Evolutionary conservation across 2,329 filamentous ascomycete species (phyloP), one percentile per base, ranked within the genome.

Genomic region (Fusarium sp.): DNA sequence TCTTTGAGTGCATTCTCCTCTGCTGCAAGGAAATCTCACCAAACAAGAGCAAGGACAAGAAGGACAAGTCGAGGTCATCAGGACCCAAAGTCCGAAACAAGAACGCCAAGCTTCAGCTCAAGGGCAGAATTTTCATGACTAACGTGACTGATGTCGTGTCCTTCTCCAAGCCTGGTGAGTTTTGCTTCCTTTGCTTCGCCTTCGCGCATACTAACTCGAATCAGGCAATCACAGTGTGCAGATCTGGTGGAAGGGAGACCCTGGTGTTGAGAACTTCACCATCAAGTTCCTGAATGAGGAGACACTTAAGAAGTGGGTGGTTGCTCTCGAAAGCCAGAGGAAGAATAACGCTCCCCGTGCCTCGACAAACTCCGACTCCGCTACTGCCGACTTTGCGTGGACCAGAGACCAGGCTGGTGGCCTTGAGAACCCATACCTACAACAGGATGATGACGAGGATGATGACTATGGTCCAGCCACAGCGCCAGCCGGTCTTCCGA

Each of bases 181-280:
- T 67, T 41, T 48, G 2, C 27, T 16, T 27, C 0, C 5, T 1
- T 5, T 37, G 43, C 68, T 74, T 43, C 72, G 11, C 3, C 50
- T 64, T 16, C 9, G 39, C 37, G 48, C 52, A 39, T 52, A 66
- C 82, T 84, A 77, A 86, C 74, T 45, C 7, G 41, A 11, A 60
- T 13, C 78, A 97, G 95, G 95, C 57, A 96, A 94, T 13, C 98
- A 98, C 81, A 96, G 94, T 3, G 94, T 98, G 70, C 96, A 98
- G 81, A 98, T 99, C 66, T 98, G 95, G 88, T 99, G 97, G 97
- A 98, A 97, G 84, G 96, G 96, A 37, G 96, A 98, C 75, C 95
- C 95, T 0, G 95, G 94, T 5, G 95, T 98, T 35, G 96, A 99
- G 81, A 98, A 97, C 80, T 98, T 99, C 82, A 92, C 96, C 78